These are phyloP conservation scores for Pseudogymnoascus sp. DNA, from an alignment of 2,329 filamentous ascomycete species.

Conservation along the genomic window DNA sequence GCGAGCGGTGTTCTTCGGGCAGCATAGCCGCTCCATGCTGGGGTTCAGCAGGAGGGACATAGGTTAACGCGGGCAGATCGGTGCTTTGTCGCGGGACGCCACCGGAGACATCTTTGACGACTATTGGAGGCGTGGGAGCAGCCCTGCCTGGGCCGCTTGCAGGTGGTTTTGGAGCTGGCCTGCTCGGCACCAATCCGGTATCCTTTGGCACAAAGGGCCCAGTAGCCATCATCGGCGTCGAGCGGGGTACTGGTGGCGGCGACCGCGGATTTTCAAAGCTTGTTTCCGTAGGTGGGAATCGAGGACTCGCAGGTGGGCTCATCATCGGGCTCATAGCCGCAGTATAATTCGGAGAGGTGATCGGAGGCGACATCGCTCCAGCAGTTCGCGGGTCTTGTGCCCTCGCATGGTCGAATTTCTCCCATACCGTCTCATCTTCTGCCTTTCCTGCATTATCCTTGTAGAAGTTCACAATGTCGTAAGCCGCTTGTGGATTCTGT, in stretches of 20 bases:
- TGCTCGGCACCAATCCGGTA: constrained; percentile 62
- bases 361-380: constrained; percentile 20
- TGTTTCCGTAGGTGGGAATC: constrained; percentile 82
- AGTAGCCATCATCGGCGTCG: constrained; percentile 28
- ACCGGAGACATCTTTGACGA: constrained; percentile 55
- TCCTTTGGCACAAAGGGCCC: constrained; percentile 38
- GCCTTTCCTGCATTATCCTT: constrained; percentile 79
- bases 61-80: constrained; percentile 37
- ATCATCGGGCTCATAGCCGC: constrained; percentile 54
- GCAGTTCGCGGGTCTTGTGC: constrained; percentile 42
- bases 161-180: constrained; percentile 84
- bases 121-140: constrained; percentile 49
- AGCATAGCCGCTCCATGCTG: constrained; percentile 39
- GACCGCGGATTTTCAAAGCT: constrained; percentile 97
- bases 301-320: constrained; percentile 74
- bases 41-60: constrained; percentile 22
- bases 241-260: constrained; percentile 73
- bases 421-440: constrained; percentile 76
- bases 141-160: constrained; percentile 49
- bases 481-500: constrained; percentile 90
- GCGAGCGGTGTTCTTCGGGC: constrained; percentile 58
- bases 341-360: constrained; percentile 48
- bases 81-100: constrained; percentile 52
- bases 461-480: constrained; percentile 94
- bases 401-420: constrained; percentile 90